These are phyloP conservation scores for Taiwanofungus camphoratus DNA, from an alignment of 1,284 basidiomycete species.

Conservation along the genomic window DNA sequence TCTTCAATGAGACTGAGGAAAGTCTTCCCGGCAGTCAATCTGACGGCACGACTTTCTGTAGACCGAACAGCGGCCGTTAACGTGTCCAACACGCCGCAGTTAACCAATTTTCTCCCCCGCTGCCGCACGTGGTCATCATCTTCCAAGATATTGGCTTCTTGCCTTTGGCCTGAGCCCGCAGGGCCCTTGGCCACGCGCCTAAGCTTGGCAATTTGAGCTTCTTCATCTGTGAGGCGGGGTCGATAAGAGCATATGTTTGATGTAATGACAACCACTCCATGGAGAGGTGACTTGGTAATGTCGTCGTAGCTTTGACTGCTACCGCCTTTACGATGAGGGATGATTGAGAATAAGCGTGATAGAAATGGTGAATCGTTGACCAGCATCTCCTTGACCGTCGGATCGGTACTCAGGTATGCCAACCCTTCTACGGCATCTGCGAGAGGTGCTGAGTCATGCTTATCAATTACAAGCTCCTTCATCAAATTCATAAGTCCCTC, in stretches of 20 bases:
- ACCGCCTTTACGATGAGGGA: constrained; percentile 43
- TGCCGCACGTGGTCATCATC: constrained; percentile 58
- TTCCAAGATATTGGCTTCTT: constrained; percentile 37
- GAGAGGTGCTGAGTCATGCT: constrained; percentile 35
- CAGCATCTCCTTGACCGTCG: constrained; percentile 61
- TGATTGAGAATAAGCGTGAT: constrained; percentile 52
- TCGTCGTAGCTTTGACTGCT: constrained; percentile 25
- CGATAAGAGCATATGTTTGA: constrained; percentile 69
- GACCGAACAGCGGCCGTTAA: constrained; percentile 52
- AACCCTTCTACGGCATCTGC: constrained; percentile 77
- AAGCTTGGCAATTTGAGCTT: constrained; percentile 74
- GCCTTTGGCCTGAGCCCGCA: constrained; percentile 25
- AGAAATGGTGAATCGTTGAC: constrained; percentile 54
- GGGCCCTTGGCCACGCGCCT: constrained; percentile 60
- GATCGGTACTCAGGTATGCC: constrained; percentile 70
- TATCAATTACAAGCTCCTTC: constrained; percentile 47
- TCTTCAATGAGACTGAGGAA: constrained; percentile 75
- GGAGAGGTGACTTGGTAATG: constrained; percentile 52
- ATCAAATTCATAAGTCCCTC: constrained; percentile 53
- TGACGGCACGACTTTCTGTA: constrained; percentile 52
- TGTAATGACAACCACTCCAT: constrained; percentile 72
- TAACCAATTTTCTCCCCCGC: constrained; percentile 52
- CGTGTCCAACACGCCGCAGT: constrained; percentile 58
- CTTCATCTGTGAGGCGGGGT: constrained; percentile 69
- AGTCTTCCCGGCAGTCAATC: constrained; percentile 46